Evolutionary conservation across 192 early-diverging fungal genomes (phyloP).

Genomic region (Jimgerdemannia flammicorona): DNA sequence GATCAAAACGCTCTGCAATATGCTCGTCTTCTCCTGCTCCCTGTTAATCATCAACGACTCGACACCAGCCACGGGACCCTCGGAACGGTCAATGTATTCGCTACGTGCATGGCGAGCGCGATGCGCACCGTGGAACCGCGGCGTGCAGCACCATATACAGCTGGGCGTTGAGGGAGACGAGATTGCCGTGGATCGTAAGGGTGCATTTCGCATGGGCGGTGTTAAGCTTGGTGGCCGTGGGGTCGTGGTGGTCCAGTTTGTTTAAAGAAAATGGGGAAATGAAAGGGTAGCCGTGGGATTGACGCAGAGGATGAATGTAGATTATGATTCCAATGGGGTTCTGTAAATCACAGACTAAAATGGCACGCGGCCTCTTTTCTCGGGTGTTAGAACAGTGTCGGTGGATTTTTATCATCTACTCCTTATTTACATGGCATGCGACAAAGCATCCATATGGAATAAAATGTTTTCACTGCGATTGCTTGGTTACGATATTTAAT

Average conservation of each 20-base stretch:
- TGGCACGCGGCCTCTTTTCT: no score
- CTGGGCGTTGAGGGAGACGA: neutral
- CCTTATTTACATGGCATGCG: no score
- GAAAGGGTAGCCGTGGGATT: neutral
- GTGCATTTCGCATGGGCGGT: neutral
- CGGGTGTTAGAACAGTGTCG: no score
- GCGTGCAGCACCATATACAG: conserved; percentile 38
- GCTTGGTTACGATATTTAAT: no score
- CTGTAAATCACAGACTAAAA: no score
- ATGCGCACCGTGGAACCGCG: conserved; percentile 48
- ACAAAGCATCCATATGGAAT: no score
- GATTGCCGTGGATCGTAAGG: neutral
- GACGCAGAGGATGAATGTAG: neutral
- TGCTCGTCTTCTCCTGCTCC: conserved; percentile 32
- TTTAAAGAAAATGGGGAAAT: no score
- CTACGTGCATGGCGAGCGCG: conserved; percentile 31
- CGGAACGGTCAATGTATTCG: conserved; percentile 56
- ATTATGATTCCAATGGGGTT: neutral
- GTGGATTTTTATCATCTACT: no score
- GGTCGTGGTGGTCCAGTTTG: neutral
- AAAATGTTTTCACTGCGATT: no score
- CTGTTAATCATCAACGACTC: conserved; percentile 50
- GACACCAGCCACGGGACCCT: conserved; percentile 26
- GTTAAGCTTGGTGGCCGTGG: neutral
- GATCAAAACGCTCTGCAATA: conserved; percentile 15